These are phyloP conservation scores for Paulownia fortunei DNA, from an alignment of 257 asterid genomes.

Conservation along the genomic window DNA sequence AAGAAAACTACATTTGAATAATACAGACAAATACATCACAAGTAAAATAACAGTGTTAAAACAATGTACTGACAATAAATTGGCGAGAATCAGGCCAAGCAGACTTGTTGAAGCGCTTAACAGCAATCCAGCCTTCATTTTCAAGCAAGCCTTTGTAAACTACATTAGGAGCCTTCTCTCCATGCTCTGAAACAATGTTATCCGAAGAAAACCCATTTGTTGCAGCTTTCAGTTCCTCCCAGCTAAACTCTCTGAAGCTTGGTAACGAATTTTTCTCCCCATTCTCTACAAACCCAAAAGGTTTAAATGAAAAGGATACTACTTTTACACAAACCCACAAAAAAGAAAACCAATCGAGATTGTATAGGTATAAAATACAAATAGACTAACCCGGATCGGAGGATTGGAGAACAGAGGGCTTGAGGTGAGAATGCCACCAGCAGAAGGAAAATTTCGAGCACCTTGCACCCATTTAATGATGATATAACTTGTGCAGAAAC, in stretches of 20 bases:
- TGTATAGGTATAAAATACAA: neutral
- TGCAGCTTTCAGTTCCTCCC: slow-evolving; percentile 62
- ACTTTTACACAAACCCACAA: slow-evolving; percentile 20
- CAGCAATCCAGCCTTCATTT: slow-evolving; percentile 54
- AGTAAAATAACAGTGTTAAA: neutral
- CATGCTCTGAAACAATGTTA: slow-evolving; percentile 71
- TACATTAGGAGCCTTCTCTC: slow-evolving; percentile 71
- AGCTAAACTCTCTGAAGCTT: slow-evolving; percentile 55
- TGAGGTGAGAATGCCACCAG: slow-evolving; percentile 64
- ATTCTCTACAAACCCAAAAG: slow-evolving; percentile 42
- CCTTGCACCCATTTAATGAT: slow-evolving; percentile 55
- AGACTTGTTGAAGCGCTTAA: slow-evolving; percentile 67
- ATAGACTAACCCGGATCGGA: slow-evolving; percentile 49
- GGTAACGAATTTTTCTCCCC: slow-evolving; percentile 52
- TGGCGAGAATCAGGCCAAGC: slow-evolving; percentile 79
- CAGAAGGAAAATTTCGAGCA: slow-evolving; percentile 66
- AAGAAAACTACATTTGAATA: too few species aligned
- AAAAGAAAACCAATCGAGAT: neutral
- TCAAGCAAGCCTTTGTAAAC: slow-evolving; percentile 66
- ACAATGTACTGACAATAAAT: slow-evolving; percentile 47
- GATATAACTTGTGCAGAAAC: too few species aligned
- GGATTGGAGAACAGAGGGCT: slow-evolving; percentile 59
- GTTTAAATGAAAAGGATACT: slow-evolving; percentile 4
- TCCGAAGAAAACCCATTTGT: slow-evolving; percentile 58
- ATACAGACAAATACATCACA: neutral